Evolutionary conservation across 1,284 basidiomycete species (phyloP).

Genomic region (Thelephora terrestris): DNA sequence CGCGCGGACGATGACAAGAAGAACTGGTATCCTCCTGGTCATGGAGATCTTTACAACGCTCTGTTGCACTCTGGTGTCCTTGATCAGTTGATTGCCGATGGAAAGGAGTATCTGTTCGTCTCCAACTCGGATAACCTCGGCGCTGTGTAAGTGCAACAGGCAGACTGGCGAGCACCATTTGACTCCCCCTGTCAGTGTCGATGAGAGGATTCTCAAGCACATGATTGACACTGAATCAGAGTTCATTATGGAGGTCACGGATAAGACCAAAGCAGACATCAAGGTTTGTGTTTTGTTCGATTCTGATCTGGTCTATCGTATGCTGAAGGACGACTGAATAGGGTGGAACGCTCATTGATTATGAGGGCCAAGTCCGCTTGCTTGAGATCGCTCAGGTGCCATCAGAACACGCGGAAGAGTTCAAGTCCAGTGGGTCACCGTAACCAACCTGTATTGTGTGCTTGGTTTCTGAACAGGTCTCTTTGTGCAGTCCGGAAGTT

Average conservation of each 20-base stretch:
- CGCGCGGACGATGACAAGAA: constrained; percentile 82
- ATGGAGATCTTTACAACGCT: constrained; percentile 90
- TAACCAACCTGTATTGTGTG: constrained; percentile 3
- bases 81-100: constrained; percentile 83
- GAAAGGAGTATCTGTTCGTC: constrained; percentile 96
- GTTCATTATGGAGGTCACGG: constrained; percentile 95
- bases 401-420: constrained; percentile 91
- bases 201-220: constrained; percentile 73
- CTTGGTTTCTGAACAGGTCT: constrained; percentile 1
- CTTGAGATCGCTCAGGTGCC: constrained; percentile 97
- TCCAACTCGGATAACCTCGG: constrained; percentile 97
- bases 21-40: constrained; percentile 94
- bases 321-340: constrained; percentile 10
- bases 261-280: constrained; percentile 98
- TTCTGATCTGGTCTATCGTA: background rate
- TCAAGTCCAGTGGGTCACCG: constrained; percentile 60
- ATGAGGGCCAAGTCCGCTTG: constrained; percentile 83
- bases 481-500: constrained; percentile 56
- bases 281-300: constrained; percentile 37
- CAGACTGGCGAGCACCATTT: constrained; percentile 1
- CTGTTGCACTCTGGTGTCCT: constrained; percentile 87
- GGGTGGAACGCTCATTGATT: constrained; percentile 94
- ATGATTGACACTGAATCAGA: constrained; percentile 79
- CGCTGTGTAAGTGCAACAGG: constrained; percentile 68
- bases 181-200: constrained; percentile 42